A percentile compares a stretch with the other conserved stretches of the same genome.
Conservation (phyloP, 2,329 filamentous ascomycete species). For the Chrysosporium keratinophilum region DNA sequence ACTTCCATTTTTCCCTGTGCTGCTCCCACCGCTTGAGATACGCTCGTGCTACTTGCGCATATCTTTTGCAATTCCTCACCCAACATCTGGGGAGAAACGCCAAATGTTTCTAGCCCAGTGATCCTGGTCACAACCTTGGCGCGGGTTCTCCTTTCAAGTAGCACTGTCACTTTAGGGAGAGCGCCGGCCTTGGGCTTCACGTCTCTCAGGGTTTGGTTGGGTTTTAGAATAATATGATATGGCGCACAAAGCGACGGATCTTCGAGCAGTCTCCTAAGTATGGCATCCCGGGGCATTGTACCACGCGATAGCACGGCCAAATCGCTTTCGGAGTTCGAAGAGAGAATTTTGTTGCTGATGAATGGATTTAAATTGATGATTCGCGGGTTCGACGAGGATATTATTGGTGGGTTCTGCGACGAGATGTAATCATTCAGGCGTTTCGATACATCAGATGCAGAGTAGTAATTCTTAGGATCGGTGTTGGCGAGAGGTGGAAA, state of each 20-base stretch:
- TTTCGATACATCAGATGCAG: constrained; percentile 48
- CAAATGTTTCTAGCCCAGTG: constrained; percentile 51
- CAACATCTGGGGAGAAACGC: constrained; percentile 49
- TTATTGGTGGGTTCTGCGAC: constrained; percentile 42
- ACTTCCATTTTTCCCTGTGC: constrained; percentile 57
- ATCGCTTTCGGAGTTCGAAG: constrained; percentile 44
- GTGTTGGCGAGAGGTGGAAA: constrained; percentile 37
- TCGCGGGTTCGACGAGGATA: constrained; percentile 50
- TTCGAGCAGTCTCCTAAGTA: constrained; percentile 50
- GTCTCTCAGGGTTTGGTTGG: constrained; percentile 30
- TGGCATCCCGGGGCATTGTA: constrained; percentile 48
- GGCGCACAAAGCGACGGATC: constrained; percentile 41
- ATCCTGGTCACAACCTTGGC: constrained; percentile 57
- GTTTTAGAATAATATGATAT: constrained; percentile 47
- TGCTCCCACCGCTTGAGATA: constrained; percentile 51
- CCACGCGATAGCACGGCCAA: constrained; percentile 48
- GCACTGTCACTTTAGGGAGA: constrained; percentile 50
- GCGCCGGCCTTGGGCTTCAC: constrained; percentile 53
- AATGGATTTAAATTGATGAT: constrained; percentile 53
- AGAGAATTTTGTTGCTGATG: constrained; percentile 52
- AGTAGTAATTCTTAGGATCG: constrained; percentile 48
- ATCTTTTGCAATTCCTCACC: constrained; percentile 58
- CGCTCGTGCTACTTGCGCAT: constrained; percentile 58
- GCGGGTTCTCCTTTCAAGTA: constrained; percentile 53
- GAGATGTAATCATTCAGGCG: constrained; percentile 50